phyloP scores from a whole-genome alignment of 2,329 filamentous ascomycete species.

The Aspergillus novofumigatus region DNA sequence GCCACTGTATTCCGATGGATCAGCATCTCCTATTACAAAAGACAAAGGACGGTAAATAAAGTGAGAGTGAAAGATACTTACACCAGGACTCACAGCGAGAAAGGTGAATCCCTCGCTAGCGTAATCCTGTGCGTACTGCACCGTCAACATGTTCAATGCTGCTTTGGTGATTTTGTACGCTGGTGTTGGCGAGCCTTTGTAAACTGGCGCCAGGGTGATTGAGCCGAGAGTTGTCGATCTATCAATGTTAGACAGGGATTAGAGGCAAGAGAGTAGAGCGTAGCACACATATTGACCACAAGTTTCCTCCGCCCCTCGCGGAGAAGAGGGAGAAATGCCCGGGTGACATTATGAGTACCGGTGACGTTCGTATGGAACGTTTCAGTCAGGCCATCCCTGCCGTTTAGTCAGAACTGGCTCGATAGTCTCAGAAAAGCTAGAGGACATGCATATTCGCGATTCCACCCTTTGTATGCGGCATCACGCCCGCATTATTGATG shows the following conservation, averaged over 20 bases:
- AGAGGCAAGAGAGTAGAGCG: not conserved
- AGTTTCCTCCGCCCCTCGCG: slow-evolving; percentile 39
- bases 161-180: slow-evolving; percentile 47
- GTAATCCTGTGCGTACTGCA: slow-evolving; percentile 25
- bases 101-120: slow-evolving; percentile 41
- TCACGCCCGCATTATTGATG: slow-evolving; percentile 44
- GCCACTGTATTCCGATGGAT: slow-evolving; percentile 34
- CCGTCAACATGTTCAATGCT: slow-evolving; percentile 46
- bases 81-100: slow-evolving; percentile 42
- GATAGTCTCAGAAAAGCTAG: not conserved
- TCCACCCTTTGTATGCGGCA: slow-evolving; percentile 13
- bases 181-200: slow-evolving; percentile 21
- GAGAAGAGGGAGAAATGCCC: slow-evolving; percentile 38
- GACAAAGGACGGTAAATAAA: not conserved
- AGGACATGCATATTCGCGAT: slow-evolving; percentile 22
- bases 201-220: slow-evolving; percentile 26
- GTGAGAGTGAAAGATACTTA: slow-evolving; percentile 22
- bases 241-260: not conserved
- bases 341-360: slow-evolving; percentile 38
- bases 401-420: not conserved
- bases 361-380: slow-evolving; percentile 43
- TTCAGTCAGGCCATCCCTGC: slow-evolving; percentile 34
- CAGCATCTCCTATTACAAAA: not conserved
- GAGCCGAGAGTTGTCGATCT: slow-evolving; percentile 45
- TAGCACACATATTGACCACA: slow-evolving; percentile 42